A percentile compares a stretch with the other conserved stretches of the same genome.
phyloP scores from a whole-genome alignment of 768 basidiomycete species.

The Mycena vitilis region DNA sequence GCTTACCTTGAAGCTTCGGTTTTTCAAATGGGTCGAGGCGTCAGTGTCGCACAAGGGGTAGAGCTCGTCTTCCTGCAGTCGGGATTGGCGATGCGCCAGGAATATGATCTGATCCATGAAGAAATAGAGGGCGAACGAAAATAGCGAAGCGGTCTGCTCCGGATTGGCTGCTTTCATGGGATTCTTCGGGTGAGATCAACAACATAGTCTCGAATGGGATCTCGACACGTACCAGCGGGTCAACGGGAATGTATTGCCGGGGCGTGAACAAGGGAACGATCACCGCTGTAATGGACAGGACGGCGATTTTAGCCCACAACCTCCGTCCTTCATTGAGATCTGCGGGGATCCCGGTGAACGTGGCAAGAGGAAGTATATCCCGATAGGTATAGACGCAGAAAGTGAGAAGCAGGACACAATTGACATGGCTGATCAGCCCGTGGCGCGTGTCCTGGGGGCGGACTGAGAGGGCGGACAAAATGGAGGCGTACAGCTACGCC shows the following conservation, averaged over 20 bases:
- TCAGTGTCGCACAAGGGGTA: conserved; percentile 76
- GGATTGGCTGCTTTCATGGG: conserved; percentile 40
- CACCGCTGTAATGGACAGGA: conserved; percentile 56
- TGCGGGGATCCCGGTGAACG: conserved; percentile 51
- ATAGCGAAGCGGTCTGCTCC: conserved; percentile 62
- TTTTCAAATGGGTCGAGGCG: conserved; percentile 37
- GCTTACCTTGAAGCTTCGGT: conserved; percentile 44
- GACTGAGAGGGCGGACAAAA: conserved; percentile 55
- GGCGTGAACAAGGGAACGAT: conserved; percentile 66
- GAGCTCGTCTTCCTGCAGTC: conserved; percentile 61
- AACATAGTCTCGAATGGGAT: neutral
- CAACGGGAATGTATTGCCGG: conserved; percentile 62
- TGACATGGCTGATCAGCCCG: conserved; percentile 42
- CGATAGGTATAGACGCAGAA: conserved; percentile 63
- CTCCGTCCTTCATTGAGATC: neutral
- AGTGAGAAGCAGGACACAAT: conserved; percentile 45
- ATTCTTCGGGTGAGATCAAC: neutral
- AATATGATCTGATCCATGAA: conserved; percentile 66
- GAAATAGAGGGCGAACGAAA: conserved; percentile 56
- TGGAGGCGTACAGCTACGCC: conserved; percentile 48
- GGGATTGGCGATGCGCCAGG: conserved; percentile 53
- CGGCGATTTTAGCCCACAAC: conserved; percentile 48
- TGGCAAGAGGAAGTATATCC: conserved; percentile 68
- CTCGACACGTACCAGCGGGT: conserved; percentile 53
- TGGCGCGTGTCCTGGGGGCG: conserved; percentile 48